Conservation (phyloP, 2,329 filamentous ascomycete species). For the Macrophomina tecta region DNA sequence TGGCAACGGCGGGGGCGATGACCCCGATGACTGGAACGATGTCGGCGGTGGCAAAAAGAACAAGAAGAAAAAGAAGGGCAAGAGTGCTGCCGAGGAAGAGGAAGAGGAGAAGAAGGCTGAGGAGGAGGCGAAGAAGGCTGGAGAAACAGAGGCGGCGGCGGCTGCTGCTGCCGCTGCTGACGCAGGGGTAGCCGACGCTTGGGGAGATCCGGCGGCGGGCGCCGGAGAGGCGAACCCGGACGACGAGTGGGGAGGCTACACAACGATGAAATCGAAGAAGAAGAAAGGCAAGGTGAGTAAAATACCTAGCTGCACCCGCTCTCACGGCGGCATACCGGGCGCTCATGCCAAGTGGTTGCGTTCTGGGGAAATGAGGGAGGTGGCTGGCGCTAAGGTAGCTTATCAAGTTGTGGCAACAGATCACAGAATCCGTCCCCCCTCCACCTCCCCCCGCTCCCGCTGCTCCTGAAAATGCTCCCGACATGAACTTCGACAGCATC, state of each 20-base stretch:
- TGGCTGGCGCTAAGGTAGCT: slow-evolving; percentile 23
- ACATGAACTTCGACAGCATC: slow-evolving; percentile 55
- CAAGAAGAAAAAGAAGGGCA: slow-evolving; percentile 48
- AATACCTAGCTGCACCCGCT: neutral
- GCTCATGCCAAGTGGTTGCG: slow-evolving; percentile 4
- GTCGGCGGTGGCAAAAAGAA: slow-evolving; percentile 46
- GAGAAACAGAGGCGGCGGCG: slow-evolving; percentile 40
- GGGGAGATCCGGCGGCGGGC: slow-evolving; percentile 17
- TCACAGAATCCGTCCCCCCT: slow-evolving; percentile 28
- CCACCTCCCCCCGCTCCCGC: slow-evolving; percentile 38
- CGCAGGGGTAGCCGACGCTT: slow-evolving; percentile 33
- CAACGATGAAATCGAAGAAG: slow-evolving; percentile 53
- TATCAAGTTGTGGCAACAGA: slow-evolving; percentile 19
- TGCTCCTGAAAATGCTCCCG: slow-evolving; percentile 41
- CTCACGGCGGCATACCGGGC: slow-evolving; percentile 2
- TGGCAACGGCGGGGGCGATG: slow-evolving; percentile 35
- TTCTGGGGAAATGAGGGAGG: slow-evolving; percentile 10
- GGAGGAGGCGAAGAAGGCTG: slow-evolving; percentile 42
- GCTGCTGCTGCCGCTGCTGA: slow-evolving; percentile 39
- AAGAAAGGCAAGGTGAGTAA: slow-evolving; percentile 58
- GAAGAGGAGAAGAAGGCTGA: slow-evolving; percentile 47
- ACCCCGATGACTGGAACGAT: slow-evolving; percentile 41
- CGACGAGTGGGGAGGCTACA: slow-evolving; percentile 56
- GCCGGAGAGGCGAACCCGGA: slow-evolving; percentile 37
- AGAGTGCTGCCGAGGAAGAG: slow-evolving; percentile 35